phyloP scores from a whole-genome alignment of 2,329 filamentous ascomycete genomes.

The Trichoderma citrinoviride region DNA sequence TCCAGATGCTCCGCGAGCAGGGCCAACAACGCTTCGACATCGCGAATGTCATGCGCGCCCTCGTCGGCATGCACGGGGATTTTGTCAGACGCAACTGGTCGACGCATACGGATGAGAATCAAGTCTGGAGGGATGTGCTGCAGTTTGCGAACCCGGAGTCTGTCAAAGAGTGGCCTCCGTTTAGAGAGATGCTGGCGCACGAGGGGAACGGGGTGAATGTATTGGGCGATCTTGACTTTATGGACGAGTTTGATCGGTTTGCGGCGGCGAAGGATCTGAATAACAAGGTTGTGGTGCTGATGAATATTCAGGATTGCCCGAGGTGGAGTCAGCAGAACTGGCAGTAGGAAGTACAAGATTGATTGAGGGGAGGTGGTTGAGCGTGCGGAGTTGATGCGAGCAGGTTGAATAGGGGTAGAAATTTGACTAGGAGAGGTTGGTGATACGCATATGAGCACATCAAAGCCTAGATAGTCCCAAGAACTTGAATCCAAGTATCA shows the following conservation, averaged over 20 bases:
- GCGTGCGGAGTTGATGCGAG: background rate
- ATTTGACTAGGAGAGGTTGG: too few relatives aligned
- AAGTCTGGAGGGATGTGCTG: background rate
- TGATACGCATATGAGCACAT: too few relatives aligned
- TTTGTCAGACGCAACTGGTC: background rate
- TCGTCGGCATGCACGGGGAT: background rate
- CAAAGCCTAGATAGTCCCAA: too few relatives aligned
- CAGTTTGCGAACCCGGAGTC: background rate
- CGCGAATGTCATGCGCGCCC: background rate
- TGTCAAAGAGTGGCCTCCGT: background rate
- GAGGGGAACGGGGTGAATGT: background rate
- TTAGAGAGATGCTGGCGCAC: background rate
- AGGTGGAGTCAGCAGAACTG: background rate
- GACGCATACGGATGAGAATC: background rate
- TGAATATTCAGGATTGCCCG: background rate
- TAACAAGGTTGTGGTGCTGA: background rate
- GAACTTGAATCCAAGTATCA: too few relatives aligned
- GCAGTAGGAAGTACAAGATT: background rate
- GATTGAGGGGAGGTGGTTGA: background rate
- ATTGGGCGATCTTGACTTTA: background rate
- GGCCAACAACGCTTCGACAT: background rate
- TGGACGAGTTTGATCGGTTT: constrained; percentile 6
- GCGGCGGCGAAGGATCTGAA: background rate
- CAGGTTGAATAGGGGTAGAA: background rate
- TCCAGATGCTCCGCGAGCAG: background rate